phyloP scores from a whole-genome alignment of 345 rosid genomes.

The Draba incana region DNA sequence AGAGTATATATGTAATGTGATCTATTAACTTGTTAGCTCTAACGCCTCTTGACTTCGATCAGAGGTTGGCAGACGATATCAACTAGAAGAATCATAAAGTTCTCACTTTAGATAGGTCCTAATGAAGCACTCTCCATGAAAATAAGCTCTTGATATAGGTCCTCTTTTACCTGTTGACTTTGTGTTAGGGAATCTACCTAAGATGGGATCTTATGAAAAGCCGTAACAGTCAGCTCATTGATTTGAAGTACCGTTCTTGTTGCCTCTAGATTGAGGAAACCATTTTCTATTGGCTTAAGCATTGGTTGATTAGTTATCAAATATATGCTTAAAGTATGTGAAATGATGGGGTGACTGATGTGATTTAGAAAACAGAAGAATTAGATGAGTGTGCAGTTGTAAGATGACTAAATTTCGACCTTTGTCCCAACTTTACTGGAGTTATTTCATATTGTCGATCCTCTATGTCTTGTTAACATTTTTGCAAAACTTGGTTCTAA shows the following conservation, averaged over 20 bases:
- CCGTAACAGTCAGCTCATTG: slow-evolving; percentile 7
- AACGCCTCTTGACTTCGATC: slow-evolving; percentile 12
- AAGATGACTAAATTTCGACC: slow-evolving; percentile 15
- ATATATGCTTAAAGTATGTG: slow-evolving; percentile 4
- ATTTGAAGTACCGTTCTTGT: slow-evolving; percentile 17
- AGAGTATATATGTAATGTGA: neutral
- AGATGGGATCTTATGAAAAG: neutral
- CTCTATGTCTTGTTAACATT: slow-evolving; percentile 17
- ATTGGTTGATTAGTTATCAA: slow-evolving; percentile 20
- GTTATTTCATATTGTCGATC: slow-evolving; percentile 4
- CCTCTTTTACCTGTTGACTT: neutral
- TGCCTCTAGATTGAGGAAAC: slow-evolving; percentile 23
- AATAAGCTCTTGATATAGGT: neutral
- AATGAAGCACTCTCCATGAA: slow-evolving; percentile 1
- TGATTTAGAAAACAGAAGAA: slow-evolving; percentile 1
- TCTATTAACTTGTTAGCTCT: neutral
- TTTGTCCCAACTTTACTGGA: slow-evolving; percentile 4
- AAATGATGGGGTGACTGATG: slow-evolving; percentile 16
- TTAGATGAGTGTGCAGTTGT: neutral
- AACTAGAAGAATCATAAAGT: neutral
- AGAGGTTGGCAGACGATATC: neutral
- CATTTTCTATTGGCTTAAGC: neutral
- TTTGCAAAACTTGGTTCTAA: slow-evolving; percentile 30
- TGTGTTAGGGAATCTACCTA: slow-evolving; percentile 19
- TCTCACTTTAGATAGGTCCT: neutral